Base-by-base conservation (phyloP, 2,329 filamentous ascomycete species). In the Elsinoe perseae region DNA sequence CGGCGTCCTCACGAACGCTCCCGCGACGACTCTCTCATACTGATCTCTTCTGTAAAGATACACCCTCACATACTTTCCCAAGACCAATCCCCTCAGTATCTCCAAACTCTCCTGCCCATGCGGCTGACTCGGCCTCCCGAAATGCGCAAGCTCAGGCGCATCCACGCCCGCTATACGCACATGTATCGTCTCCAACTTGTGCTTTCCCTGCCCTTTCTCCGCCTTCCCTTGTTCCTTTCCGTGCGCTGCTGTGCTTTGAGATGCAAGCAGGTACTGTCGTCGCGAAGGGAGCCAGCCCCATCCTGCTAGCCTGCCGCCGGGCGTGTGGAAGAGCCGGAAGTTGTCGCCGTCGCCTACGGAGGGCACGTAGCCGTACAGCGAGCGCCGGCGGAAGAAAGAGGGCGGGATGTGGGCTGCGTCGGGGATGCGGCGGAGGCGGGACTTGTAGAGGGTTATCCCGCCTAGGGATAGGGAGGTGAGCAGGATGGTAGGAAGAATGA, bases 321-420 rank as follows among this genome's bases (percentile, higher is more conserved):
- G 93, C 0, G 90, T 97, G 70, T 98, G 93, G 69, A 86, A 98
- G 48, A 98, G 70, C 63, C 93, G 86, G 70, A 98, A 96, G 68
- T 92, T 92, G 71, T 98, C 93, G 3, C 90, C 95, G 77, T 98
- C 93, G 40, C 95, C 93, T 21, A 98, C 93, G 63, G 87, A 90
- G 10, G 92, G 96, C 40, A 97, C 93, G 60, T 80, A 81, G 12
- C 93, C 93, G 64, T 92, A 86, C 40, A 98, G 68, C 63, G 82
- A 91, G 63, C 87, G 80, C 59, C 77, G 83, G 44, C 87, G 57
- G 27, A 92, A 92, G 67, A 85, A 86, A 9, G 77, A 75, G 1
- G 89, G 86, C 48, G 83, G 82, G 63, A 98, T 86, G 67, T 90
- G 80, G 21, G 80, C 77, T 32, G 88, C 82, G 56, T 83, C 85